A percentile compares a stretch with the other conserved stretches of the same genome.
Evolutionary conservation across 2,329 filamentous ascomycete genomes (phyloP).

Genomic region (Ophiostoma sp.): DNA sequence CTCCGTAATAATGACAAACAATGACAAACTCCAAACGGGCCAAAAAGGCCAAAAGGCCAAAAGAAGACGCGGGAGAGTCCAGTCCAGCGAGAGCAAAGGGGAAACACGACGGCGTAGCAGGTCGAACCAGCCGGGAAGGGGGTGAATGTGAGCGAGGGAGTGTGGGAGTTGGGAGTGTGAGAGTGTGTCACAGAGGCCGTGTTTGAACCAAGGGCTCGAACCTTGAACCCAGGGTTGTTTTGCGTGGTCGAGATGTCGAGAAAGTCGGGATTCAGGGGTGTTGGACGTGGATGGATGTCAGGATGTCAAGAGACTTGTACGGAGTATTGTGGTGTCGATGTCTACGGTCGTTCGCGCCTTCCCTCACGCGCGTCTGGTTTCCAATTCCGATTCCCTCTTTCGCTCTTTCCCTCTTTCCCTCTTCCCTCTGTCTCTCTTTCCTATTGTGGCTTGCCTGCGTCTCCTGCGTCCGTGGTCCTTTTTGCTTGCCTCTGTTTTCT

Average conservation of each 20-base stretch:
- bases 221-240: slow-evolving; percentile 8
- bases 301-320: background rate
- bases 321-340: background rate
- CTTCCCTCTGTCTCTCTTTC: background rate
- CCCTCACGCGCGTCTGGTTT: background rate
- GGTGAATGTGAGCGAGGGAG: slow-evolving; percentile 1
- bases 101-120: slow-evolving; percentile 8
- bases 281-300: background rate
- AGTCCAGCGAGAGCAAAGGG: background rate
- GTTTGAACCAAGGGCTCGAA: slow-evolving; percentile 12
- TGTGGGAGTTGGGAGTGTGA: background rate
- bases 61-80: slow-evolving; percentile 1
- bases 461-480: slow-evolving; percentile 3
- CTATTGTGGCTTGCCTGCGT: background rate
- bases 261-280: slow-evolving; percentile 6
- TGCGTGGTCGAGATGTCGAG: slow-evolving; percentile 7
- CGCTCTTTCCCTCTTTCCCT: background rate
- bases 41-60: background rate
- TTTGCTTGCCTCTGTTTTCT: background rate
- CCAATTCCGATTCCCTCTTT: background rate
- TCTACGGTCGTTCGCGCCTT: slow-evolving; percentile 2
- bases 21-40: too few relatives aligned
- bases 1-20: too few relatives aligned
- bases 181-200: slow-evolving; percentile 11
- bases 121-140: background rate